These are phyloP conservation scores for Actinomortierella wolfii DNA, from an alignment of 371 early-diverging fungal genomes.

Conservation along the genomic window DNA sequence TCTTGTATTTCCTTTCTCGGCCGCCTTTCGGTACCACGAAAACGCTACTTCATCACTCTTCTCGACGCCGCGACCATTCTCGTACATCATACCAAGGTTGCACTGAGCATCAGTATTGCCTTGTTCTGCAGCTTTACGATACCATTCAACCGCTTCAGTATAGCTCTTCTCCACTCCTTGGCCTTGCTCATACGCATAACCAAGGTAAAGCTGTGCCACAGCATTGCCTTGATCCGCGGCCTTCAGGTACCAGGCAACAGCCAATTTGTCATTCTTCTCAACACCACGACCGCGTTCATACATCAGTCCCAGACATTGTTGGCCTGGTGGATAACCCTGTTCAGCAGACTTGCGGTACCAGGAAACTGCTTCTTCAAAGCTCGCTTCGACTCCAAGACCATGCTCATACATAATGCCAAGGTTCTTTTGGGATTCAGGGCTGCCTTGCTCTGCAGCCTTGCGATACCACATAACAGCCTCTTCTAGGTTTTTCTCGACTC, in stretches of 20 bases:
- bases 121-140: constrained; percentile 62
- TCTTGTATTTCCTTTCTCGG: constrained; percentile 77
- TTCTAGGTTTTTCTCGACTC: constrained; percentile 62
- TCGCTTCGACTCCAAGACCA: constrained; percentile 75
- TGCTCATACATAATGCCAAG: constrained; percentile 86
- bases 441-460: constrained; percentile 73
- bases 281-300: constrained; percentile 81
- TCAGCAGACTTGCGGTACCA: constrained; percentile 77
- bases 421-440: constrained; percentile 73
- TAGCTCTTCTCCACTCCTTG: constrained; percentile 75
- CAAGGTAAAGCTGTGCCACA: constrained; percentile 66
- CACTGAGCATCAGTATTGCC: constrained; percentile 77
- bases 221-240: constrained; percentile 80
- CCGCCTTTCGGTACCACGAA: constrained; percentile 71
- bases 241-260: constrained; percentile 78
- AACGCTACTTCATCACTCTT: constrained; percentile 68
- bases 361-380: constrained; percentile 66
- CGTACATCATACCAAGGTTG: constrained; percentile 84
- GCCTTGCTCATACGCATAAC: constrained; percentile 83
- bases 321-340: constrained; percentile 79
- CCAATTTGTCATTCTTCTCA: constrained; percentile 59
- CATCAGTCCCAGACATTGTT: constrained; percentile 79
- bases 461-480: constrained; percentile 76
- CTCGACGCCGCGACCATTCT: constrained; percentile 79
- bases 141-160: constrained; percentile 72